Conservation (phyloP, 352 stramenopile genomes). For the Globisporangium okanoganense region DNA sequence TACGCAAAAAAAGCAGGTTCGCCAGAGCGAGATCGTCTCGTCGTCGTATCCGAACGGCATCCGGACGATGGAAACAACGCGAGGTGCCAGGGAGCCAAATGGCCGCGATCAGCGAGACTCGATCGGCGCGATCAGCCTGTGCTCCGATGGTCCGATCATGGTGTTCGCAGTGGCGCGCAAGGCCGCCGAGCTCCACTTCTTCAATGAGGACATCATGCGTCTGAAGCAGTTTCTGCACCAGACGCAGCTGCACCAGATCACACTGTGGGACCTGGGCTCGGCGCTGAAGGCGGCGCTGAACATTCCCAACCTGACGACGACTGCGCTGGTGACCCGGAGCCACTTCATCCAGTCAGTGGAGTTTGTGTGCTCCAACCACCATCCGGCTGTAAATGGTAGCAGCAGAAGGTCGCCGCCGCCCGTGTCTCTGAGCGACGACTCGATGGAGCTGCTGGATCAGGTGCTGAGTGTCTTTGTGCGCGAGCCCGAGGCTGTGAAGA, state of each 20-base stretch:
- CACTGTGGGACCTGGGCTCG: slow-evolving; percentile 30
- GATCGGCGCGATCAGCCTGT: slow-evolving; percentile 40
- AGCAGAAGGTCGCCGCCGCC: slow-evolving; percentile 6
- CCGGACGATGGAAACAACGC: slow-evolving; percentile 13
- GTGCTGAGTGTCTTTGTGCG: slow-evolving; percentile 65
- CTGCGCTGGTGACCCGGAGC: slow-evolving; percentile 36
- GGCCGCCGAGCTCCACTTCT: slow-evolving; percentile 76
- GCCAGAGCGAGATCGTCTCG: slow-evolving; percentile 81
- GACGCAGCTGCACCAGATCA: slow-evolving; percentile 53
- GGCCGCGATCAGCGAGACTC: slow-evolving; percentile 30
- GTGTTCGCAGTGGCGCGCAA: slow-evolving; percentile 72
- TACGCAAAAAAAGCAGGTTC: slow-evolving; percentile 64
- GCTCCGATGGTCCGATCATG: slow-evolving; percentile 73
- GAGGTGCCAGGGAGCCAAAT: slow-evolving; percentile 12
- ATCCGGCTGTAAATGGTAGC: slow-evolving; percentile 2
- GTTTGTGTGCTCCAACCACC: slow-evolving; percentile 29
- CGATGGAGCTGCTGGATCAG: slow-evolving; percentile 54
- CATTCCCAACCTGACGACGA: slow-evolving; percentile 12
- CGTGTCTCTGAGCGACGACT: slow-evolving; percentile 52
- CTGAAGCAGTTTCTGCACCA: slow-evolving; percentile 65
- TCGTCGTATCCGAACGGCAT: slow-evolving; percentile 48
- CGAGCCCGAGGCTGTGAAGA: slow-evolving; percentile 29
- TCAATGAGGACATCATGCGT: slow-evolving; percentile 69
- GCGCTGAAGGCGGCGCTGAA: slow-evolving; percentile 30
- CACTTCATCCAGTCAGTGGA: slow-evolving; percentile 55